Base-by-base conservation (phyloP, 2,329 filamentous ascomycete genomes). In the Diaporthe vexans region DNA sequence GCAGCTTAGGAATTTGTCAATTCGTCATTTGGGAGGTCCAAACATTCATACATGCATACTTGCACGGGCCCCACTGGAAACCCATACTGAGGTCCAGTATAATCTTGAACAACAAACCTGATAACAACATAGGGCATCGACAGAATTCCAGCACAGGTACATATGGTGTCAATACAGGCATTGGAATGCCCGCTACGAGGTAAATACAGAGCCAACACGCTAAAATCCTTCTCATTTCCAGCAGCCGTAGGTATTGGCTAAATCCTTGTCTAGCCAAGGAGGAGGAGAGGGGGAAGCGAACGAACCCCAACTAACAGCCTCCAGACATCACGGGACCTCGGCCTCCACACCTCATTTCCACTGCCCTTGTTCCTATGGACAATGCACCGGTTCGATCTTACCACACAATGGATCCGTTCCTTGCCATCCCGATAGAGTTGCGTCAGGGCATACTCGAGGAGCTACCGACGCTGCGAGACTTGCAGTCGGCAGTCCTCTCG, bases 211-310 rank as follows among this genome's bases (percentile, higher is more conserved):
- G 13, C 19, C 11, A 35, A 67, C 48, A n/a, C 63, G 46, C 63
- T 67, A 52, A 33, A 52, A 67, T 67, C 46, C 46, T 67, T 52
- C 46, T 19, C 21, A 24, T 52, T 26, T 37, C 19, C 24, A 6
- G 33, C 24, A 67, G 46, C 1, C n/a, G 19, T 9, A 21, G 37
- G 58, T 21, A 21, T 67, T 37, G n/a, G 29, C 15, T 9, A 15
- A 33, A 52, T 52, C 63, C 63, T 67, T 24, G 63, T 67, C 63
- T 67, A 67, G 63, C 46, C 46, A 67, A 67, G 46, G 26, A 52
- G 46, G 63, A 67, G 48, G 63, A 52, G 63, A 35, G 63, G 33
- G 29, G 46, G 21, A 35, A n/a, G 63, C 29, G 29, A 9, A n/a
- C 63, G 21, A 65, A 29, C 61, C 46, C 63, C 63, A 52, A 67